Percentiles rank a stretch among this genome's conserved stretches.
phyloP scores from a whole-genome alignment of 2,329 filamentous ascomycete genomes.

The Stemphylium lycopersici region DNA sequence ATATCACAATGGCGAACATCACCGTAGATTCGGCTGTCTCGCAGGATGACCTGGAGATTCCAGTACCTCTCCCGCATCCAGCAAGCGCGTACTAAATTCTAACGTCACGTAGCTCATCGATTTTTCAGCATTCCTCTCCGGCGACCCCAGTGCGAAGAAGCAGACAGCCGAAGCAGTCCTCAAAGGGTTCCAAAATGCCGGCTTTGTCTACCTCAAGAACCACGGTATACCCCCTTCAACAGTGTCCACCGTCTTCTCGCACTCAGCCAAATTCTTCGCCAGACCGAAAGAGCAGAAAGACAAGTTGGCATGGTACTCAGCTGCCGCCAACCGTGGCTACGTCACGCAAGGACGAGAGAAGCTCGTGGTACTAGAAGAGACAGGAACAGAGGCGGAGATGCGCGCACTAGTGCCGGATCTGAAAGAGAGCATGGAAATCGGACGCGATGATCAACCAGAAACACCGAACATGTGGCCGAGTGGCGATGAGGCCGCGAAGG shows the following conservation, averaged over 20 bases:
- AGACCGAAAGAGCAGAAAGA: constrained; percentile 48
- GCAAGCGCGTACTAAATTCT: not conserved
- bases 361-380: constrained; percentile 45
- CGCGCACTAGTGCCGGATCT: constrained; percentile 49
- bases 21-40: constrained; percentile 45
- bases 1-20: constrained; percentile 26
- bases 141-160: constrained; percentile 64
- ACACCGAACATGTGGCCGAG: constrained; percentile 80
- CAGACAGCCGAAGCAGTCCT: constrained; percentile 75
- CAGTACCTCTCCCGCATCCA: constrained; percentile 25
- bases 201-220: constrained; percentile 88
- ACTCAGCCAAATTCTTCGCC: constrained; percentile 48
- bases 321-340: constrained; percentile 58
- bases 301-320: constrained; percentile 50
- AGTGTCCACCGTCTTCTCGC: constrained; percentile 66
- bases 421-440: constrained; percentile 68
- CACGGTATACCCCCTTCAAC: constrained; percentile 70
- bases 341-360: constrained; percentile 53
- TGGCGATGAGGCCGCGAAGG: constrained; percentile 59
- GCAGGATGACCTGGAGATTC: constrained; percentile 49
- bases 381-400: constrained; percentile 44
- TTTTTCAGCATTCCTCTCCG: constrained; percentile 74
- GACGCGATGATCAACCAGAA: constrained; percentile 63
- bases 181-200: constrained; percentile 80
- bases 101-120: constrained; percentile 68